phyloP scores from a whole-genome alignment of 306 rosid species.

The Vachellia pachyceras region DNA sequence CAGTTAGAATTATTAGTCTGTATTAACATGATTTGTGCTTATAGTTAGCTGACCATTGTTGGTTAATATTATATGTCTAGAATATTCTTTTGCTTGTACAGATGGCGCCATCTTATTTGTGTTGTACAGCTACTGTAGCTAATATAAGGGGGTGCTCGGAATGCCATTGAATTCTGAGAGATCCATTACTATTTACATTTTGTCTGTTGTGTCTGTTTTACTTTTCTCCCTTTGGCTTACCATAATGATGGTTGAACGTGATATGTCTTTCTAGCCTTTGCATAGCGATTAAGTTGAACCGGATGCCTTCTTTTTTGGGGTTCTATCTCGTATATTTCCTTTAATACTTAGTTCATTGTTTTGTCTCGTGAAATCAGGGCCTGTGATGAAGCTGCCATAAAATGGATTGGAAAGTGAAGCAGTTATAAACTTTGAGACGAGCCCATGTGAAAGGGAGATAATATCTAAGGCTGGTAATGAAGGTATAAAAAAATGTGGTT shows the following conservation, averaged over 20 bases:
- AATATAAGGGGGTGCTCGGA: too few relatives aligned
- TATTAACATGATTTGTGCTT: too few relatives aligned
- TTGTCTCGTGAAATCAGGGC: conserved; percentile 58
- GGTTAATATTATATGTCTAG: too few relatives aligned
- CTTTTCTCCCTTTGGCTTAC: conserved; percentile 5
- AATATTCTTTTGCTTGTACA: too few relatives aligned
- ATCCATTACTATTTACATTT: too few relatives aligned
- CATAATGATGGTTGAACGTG: conserved; percentile 9
- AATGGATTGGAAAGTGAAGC: conserved; percentile 86
- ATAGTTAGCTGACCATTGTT: too few relatives aligned
- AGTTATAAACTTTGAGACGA: conserved; percentile 83
- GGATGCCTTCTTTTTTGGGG: conserved; percentile 31
- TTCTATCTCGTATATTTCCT: conserved; percentile 20
- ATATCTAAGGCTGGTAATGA: conserved; percentile 54
- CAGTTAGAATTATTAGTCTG: too few relatives aligned
- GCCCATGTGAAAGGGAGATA: conserved; percentile 58
- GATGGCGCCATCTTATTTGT: too few relatives aligned
- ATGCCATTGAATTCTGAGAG: too few relatives aligned
- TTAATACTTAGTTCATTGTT: not conserved
- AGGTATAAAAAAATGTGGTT: conserved; percentile 42
- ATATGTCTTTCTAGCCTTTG: not conserved
- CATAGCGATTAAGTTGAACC: conserved; percentile 5
- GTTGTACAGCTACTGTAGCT: too few relatives aligned
- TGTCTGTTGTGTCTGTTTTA: too few relatives aligned
- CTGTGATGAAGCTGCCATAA: conserved; percentile 86